Evolutionary conservation across 1,139 yeast species (phyloP).

Genomic region (Nakaseomyces nivariensis): DNA sequence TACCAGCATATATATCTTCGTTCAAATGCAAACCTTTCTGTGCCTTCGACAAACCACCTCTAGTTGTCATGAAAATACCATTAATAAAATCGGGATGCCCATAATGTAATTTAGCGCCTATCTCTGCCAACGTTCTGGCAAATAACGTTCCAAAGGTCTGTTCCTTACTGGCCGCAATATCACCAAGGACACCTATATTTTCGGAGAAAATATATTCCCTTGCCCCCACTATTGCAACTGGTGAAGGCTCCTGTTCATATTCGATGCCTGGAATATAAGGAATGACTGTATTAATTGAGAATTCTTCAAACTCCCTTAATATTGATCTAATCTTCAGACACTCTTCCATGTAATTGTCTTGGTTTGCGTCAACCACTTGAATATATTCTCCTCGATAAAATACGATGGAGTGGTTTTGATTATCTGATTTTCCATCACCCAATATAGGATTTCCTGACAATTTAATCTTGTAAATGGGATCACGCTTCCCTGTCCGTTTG

Average conservation of each 20-base stretch:
- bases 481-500: constrained; percentile 34
- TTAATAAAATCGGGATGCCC: constrained; percentile 89
- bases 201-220: constrained; percentile 84
- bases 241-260: constrained; percentile 31
- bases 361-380: constrained; percentile 82
- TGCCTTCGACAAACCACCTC: constrained; percentile 88
- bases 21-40: constrained; percentile 78
- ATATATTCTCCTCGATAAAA: constrained; percentile 80
- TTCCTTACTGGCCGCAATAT: constrained; percentile 88
- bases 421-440: constrained; percentile 87
- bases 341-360: constrained; percentile 79
- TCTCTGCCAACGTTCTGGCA: constrained; percentile 74
- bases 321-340: constrained; percentile 73
- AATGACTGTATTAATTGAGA: constrained; percentile 28
- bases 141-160: constrained; percentile 87
- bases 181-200: constrained; percentile 77
- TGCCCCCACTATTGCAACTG: constrained; percentile 82
- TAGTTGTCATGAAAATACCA: constrained; percentile 75
- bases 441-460: constrained; percentile 79
- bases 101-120: constrained; percentile 82
- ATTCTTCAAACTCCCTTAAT: constrained; percentile 69
- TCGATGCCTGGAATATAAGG: constrained; percentile 42
- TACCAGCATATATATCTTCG: constrained; percentile 89
- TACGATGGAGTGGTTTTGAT: constrained; percentile 69
- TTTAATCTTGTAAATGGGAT: constrained; percentile 44